Conservation (phyloP, 78 protist genomes). For the Chrysochromulina tobinii region DNA sequence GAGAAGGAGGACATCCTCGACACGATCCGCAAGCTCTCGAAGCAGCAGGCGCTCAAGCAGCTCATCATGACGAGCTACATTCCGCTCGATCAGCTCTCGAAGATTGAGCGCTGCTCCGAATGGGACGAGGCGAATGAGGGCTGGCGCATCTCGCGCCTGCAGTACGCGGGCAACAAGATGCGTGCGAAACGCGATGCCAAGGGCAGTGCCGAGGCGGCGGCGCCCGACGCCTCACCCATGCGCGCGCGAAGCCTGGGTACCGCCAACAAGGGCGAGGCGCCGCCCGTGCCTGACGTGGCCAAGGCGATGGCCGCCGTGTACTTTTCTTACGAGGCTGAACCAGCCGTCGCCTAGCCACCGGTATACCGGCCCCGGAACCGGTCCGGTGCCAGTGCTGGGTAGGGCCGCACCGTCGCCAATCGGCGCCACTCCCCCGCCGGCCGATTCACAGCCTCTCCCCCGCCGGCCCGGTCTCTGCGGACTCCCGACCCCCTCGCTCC, state of each 20-base stretch:
- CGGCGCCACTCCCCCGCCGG: too few relatives aligned
- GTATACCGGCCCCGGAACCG: too few relatives aligned
- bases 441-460: too few relatives aligned
- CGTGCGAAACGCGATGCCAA: background rate
- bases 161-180: background rate
- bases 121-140: constrained; percentile 29
- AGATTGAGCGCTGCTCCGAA: constrained; percentile 33
- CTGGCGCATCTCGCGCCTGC: constrained; percentile 14
- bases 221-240: constrained; percentile 45
- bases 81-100: constrained; percentile 43
- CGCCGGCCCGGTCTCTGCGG: too few relatives aligned
- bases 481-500: too few relatives aligned
- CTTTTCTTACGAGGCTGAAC: background rate
- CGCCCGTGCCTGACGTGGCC: background rate
- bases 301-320: background rate
- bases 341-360: too few relatives aligned
- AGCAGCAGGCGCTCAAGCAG: constrained; percentile 37
- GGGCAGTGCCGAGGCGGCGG: constrained; percentile 50
- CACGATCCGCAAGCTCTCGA: constrained; percentile 63
- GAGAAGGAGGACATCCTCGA: constrained; percentile 60
- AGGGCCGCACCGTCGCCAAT: too few relatives aligned
- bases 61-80: constrained; percentile 31
- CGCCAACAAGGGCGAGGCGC: background rate
- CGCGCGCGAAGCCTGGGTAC: background rate
- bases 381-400: too few relatives aligned